Percentiles rank a stretch among this genome's conserved stretches.
phyloP scores from a whole-genome alignment of 768 basidiomycete species.

The Trametes sanguinea region DNA sequence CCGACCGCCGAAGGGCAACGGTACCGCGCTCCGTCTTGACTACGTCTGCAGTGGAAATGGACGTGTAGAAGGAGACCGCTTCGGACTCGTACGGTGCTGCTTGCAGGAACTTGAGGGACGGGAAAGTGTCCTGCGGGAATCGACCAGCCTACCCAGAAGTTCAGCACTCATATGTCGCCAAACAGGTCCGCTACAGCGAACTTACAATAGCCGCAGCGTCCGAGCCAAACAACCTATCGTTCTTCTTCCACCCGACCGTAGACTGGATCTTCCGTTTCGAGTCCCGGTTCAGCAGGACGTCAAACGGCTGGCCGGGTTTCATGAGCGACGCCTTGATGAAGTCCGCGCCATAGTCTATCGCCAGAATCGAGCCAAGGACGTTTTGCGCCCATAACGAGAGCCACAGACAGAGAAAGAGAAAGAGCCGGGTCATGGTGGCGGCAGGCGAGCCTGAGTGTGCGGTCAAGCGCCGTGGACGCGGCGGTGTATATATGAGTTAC shows the following conservation, averaged over 20 bases:
- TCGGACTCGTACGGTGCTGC: slow-evolving; percentile 66
- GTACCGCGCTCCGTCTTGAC: slow-evolving; percentile 59
- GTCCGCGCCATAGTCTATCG: slow-evolving; percentile 98
- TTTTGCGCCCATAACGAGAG: slow-evolving; percentile 24
- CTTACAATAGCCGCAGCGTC: slow-evolving; percentile 89
- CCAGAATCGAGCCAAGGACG: slow-evolving; percentile 72
- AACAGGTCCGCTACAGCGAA: slow-evolving; percentile 15
- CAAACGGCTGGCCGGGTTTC: slow-evolving; percentile 63
- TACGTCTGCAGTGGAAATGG: slow-evolving; percentile 35
- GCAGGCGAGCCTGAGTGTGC: slow-evolving; percentile 16
- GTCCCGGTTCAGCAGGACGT: slow-evolving; percentile 94
- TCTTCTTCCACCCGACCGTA: slow-evolving; percentile 88
- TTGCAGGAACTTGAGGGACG: slow-evolving; percentile 82
- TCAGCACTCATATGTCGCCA: not conserved
- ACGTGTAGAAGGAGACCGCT: slow-evolving; percentile 52
- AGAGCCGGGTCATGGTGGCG: slow-evolving; percentile 26
- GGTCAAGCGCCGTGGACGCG: slow-evolving; percentile 3
- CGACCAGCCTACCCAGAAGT: slow-evolving; percentile 70
- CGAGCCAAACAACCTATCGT: slow-evolving; percentile 84
- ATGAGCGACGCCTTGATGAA: slow-evolving; percentile 91
- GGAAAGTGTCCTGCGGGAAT: slow-evolving; percentile 86
- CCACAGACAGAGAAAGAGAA: slow-evolving; percentile 28
- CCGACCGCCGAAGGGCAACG: slow-evolving; percentile 57
- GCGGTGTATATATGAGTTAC: slow-evolving; percentile 17
- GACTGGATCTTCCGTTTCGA: slow-evolving; percentile 95